These are phyloP conservation scores for Amborella trichopoda DNA, from an alignment of 164 flowering plant genomes.

Conservation along the genomic window DNA sequence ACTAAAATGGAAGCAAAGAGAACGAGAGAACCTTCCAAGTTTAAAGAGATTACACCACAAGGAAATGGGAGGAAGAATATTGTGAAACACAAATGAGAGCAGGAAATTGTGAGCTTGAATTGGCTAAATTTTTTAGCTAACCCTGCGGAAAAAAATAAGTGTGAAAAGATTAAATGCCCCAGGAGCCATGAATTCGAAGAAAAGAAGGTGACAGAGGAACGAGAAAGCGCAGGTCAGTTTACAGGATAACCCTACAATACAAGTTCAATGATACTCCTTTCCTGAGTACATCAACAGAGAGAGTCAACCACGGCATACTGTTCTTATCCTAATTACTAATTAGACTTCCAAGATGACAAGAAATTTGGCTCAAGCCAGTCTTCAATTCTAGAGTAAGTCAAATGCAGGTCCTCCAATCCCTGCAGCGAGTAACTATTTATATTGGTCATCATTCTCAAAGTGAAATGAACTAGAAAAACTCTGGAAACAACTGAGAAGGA, in stretches of 20 bases:
- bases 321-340: too few species aligned
- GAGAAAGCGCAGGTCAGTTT: slow-evolving; percentile 11
- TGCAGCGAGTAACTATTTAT: too few species aligned
- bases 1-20: too few species aligned
- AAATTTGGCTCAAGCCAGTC: too few species aligned
- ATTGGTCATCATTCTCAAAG: too few species aligned
- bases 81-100: background rate
- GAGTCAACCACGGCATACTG: slow-evolving; percentile 70
- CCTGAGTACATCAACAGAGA: slow-evolving; percentile 63
- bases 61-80: background rate
- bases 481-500: too few species aligned
- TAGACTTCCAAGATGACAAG: too few species aligned
- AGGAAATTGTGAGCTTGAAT: background rate
- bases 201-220: background rate
- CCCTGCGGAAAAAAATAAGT: slow-evolving; percentile 48
- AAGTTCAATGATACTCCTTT: slow-evolving; percentile 68
- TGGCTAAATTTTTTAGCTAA: slow-evolving; percentile 42
- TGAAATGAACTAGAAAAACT: too few species aligned
- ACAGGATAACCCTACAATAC: slow-evolving; percentile 82
- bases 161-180: slow-evolving; percentile 30
- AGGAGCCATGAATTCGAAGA: slow-evolving; percentile 53
- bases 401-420: too few species aligned
- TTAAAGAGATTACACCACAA: background rate
- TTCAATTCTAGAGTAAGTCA: too few species aligned
- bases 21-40: too few species aligned